Base-by-base conservation (phyloP, 2,329 filamentous ascomycete species). In the Dactylellina sp. region DNA sequence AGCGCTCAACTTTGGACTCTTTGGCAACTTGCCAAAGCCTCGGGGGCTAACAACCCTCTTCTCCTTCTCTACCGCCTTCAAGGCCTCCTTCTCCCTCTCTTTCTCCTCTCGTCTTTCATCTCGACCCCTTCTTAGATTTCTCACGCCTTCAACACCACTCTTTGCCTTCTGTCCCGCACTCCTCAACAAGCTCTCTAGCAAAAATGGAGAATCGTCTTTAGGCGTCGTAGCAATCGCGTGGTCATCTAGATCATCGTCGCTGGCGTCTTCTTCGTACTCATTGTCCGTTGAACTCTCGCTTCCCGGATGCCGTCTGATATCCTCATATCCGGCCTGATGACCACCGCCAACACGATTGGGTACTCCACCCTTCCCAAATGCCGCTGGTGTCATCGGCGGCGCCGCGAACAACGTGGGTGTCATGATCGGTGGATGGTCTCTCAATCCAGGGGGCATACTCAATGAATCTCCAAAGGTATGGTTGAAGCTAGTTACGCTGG, bases 11-110 rank as follows among this genome's bases (percentile, higher is more conserved):
- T 74, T 74, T n/a, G 70, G 70, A 60, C 70, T 74, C 49, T 74
- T 74, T 28, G 70, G 70, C 25, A 74, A 9, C 47, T 74, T 74
- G 7, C 70, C 70, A 61, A 74, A 74, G 12, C 70, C 70, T 39
- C 70, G 37, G 1, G 70, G 70, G 52, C 70, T 91, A 79, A 91
- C 83, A 66, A 87, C 81, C 71, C 85, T 83, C 62, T 87, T 89
- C 12, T 89, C 89, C 62, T 87, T 89, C 12, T 89, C 89, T 0
- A 87, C 85, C 9, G 89, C 86, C 9, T 78, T 83, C 78, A 92
- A 81, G 28, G 85, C 80, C 79, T 87, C 84, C 75, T 85, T 85
- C 87, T 92, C 91, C 81, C 89, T 86, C 52, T 85, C 83, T 82
- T 86, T 83, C 82, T 89, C 83, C 40, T 84, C 82, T 11, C 59